Evolutionary conservation across 2,329 filamentous ascomycete species (phyloP), one percentile per base, ranked within the genome.

Genomic region (Alternaria viburni): DNA sequence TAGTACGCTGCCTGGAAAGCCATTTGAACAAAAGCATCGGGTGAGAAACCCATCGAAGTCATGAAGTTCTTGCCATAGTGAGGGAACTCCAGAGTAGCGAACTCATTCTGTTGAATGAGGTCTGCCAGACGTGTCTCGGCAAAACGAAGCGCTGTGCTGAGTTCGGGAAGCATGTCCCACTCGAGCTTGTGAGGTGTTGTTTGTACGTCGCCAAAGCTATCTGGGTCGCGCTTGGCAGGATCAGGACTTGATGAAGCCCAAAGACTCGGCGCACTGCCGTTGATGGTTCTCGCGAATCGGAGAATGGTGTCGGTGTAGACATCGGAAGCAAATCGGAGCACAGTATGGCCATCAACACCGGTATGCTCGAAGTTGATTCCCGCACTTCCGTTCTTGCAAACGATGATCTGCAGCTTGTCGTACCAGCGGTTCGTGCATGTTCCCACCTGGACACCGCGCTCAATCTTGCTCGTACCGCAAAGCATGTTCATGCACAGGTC

Each of bases 341-440:
- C 96, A 0, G 96, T 99, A 78, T 99, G 96, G 1, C 96, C 96
- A 74, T 99, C 96, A 6, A 99, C 95, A 69, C 96, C 96, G 0
- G 96, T 99, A 76, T 99, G 96, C 80, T 99, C 96, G 74, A 99
- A 98, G 82, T 99, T 99, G 88, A 99, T 98, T 6, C 96, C 96
- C 0, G 96, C 96, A 76, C 93, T 97, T 61, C 96, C 96, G 81
- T 98, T 99, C 83, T 97, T 97, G 86, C 96, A 98, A 54, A 99
- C 96, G 58, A 99, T 98, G 66, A 99, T 97, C 78, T 99, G 96
- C 51, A 99, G 86, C 83, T 99, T 99, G 82, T 99, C 96, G 76
- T 99, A 99, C 96, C 96, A 99, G 65, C 96, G 87, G 80, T 99
- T 99, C 13, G 95, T 97, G 82, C 96, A 99, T 2, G 96, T 98